Evolutionary conservation across 805 yeast species (phyloP).

Genomic region (Candida khao-thaluensis): DNA sequence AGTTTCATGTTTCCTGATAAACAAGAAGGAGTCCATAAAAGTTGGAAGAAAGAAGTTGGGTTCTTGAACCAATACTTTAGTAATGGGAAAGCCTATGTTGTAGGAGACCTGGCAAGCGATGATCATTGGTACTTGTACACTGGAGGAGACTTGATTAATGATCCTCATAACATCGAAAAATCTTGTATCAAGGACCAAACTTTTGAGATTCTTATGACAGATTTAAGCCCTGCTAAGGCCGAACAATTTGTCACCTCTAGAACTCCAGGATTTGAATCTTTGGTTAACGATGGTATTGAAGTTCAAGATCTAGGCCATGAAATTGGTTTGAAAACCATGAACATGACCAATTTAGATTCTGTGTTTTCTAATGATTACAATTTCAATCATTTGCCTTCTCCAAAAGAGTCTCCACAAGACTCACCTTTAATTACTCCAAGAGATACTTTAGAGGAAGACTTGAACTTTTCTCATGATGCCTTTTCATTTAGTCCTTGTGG

Average conservation of each 20-base stretch:
- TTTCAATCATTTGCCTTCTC: slow-evolving; percentile 32
- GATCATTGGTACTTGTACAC: slow-evolving; percentile 91
- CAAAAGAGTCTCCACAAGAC: slow-evolving; percentile 18
- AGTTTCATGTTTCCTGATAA: slow-evolving; percentile 88
- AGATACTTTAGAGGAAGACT: slow-evolving; percentile 18
- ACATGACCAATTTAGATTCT: slow-evolving; percentile 57
- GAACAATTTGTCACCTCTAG: slow-evolving; percentile 58
- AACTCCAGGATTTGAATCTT: slow-evolving; percentile 40
- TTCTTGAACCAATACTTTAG: slow-evolving; percentile 65
- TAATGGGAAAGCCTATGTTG: slow-evolving; percentile 63
- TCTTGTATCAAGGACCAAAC: slow-evolving; percentile 55
- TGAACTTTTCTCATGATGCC: slow-evolving; percentile 67
- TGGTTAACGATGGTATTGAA: slow-evolving; percentile 42
- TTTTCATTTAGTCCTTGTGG: slow-evolving; percentile 95
- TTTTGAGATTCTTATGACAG: slow-evolving; percentile 89
- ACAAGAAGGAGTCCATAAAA: slow-evolving; percentile 76
- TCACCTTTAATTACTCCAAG: slow-evolving; percentile 6
- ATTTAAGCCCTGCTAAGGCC: slow-evolving; percentile 57
- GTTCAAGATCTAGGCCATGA: slow-evolving; percentile 77
- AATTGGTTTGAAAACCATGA: slow-evolving; percentile 69
- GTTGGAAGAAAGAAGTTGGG: slow-evolving; percentile 79
- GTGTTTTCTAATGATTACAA: slow-evolving; percentile 37
- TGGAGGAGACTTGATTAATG: slow-evolving; percentile 43
- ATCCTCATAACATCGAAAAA: slow-evolving; percentile 9
- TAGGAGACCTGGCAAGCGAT: slow-evolving; percentile 70